Evolutionary conservation across 177 flowering plant species (phyloP), one percentile per base, ranked within the genome.

Genomic region (Vitis hybrid): DNA sequence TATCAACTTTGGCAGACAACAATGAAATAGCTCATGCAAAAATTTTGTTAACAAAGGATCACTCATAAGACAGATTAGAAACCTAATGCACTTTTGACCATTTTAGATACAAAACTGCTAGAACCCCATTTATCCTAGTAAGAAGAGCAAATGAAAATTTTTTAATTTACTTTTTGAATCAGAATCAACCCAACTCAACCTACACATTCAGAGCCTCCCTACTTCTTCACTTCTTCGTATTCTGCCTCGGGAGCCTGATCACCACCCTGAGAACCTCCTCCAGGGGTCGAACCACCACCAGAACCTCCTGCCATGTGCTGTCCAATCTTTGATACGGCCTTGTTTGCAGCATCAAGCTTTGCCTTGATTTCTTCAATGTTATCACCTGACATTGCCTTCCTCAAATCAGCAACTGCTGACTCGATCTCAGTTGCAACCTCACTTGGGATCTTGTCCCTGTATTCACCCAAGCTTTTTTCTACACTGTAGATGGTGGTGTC

Each of bases 181-280:
- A 35, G 46, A 35, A 7, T 35, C 46, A 35, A 35, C 46, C 46
- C 8, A 35, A 35, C 8, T 35, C 46, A 35, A 35, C 46, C 46
- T 35, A 35, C 46, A 6, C 8, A 35, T 35, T 35, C 46, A 35
- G 46, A 35, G 46, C 73, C 76, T 10, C 30, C 21, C 58, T 74
- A 89, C 87, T 89, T 89, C 81, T 91, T 91, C 32, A 79, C 93
- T 79, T 92, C 97, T 67, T 90, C 90, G 17, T 89, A 91, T 20
- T 89, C 97, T 3, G 96, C 96, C 69, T 91, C 97, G 0, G 91
- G 90, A 27, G 90, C 68, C 61, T 84, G 84, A 1, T 87, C 89
- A 14, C 84, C 86, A 20, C 89, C 90, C 59, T 75, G 73, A 2
- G 88, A 60, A 2, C 82, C 81, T 13, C 82, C 81, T 13, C 86